Conservation (phyloP, 768 basidiomycete species). For the Galerina sulciceps region DNA sequence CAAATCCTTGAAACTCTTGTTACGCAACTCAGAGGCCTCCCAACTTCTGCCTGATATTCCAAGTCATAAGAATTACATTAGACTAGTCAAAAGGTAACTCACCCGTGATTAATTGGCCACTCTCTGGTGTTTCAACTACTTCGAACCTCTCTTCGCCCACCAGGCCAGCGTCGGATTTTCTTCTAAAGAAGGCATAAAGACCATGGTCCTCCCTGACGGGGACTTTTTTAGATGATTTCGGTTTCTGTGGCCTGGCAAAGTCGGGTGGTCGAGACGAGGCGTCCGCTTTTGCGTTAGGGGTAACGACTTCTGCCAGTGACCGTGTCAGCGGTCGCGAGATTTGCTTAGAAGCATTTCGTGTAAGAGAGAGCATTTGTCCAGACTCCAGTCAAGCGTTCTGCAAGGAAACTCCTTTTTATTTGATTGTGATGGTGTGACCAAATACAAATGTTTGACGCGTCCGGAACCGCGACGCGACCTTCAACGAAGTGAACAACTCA, state of each 20-base stretch:
- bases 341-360: constrained; percentile 18
- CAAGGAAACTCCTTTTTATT: constrained; percentile 7
- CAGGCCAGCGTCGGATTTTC: constrained; percentile 43
- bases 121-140: constrained; percentile 40
- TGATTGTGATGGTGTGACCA: constrained; percentile 11
- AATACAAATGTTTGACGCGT: constrained; percentile 8
- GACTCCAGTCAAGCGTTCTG: not conserved
- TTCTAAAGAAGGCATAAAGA: constrained; percentile 77
- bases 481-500: not conserved
- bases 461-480: not conserved
- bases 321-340: constrained; percentile 19
- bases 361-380: constrained; percentile 21
- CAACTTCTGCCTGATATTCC: constrained; percentile 77
- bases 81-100: constrained; percentile 11
- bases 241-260: not conserved
- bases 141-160: constrained; percentile 58
- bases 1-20: constrained; percentile 91
- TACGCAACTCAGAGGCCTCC: constrained; percentile 83
- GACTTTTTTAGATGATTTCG: constrained; percentile 25
- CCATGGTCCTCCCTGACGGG: constrained; percentile 66
- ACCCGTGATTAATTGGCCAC: constrained; percentile 33
- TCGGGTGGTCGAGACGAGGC: constrained; percentile 4
- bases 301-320: constrained; percentile 30
- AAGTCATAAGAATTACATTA: constrained; percentile 7
- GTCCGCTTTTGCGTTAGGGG: constrained; percentile 13